Percentiles rank a stretch among this genome's conserved stretches.
Conservation (phyloP, 345 rosid genomes). For the Turnera subulata region DNA sequence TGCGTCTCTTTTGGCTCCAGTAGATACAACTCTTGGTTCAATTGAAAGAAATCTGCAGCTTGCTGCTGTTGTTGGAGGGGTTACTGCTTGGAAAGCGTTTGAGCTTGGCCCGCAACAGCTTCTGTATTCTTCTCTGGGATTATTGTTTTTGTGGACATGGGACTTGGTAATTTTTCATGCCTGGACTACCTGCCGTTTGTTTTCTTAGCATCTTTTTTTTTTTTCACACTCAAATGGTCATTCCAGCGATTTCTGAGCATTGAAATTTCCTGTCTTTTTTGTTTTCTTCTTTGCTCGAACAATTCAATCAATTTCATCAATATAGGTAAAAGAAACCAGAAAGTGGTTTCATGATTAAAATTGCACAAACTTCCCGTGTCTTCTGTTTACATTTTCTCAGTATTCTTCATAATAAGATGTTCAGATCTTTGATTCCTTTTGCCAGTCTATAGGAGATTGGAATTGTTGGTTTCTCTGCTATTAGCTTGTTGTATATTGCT, state of each 20-base stretch:
- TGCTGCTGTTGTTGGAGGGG: slow-evolving; percentile 53
- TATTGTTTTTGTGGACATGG: slow-evolving; percentile 69
- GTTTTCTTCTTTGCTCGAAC: no score
- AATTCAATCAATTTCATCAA: no score
- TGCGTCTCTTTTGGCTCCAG: slow-evolving; percentile 67
- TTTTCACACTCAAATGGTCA: neutral
- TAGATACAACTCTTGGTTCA: slow-evolving; percentile 72
- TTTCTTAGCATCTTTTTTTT: neutral
- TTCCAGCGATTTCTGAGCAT: no score
- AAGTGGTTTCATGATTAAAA: no score
- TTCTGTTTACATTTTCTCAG: neutral
- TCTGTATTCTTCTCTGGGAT: slow-evolving; percentile 55
- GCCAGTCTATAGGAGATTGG: no score
- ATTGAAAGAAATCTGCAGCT: slow-evolving; percentile 73
- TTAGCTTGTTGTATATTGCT: no score
- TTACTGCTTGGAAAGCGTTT: slow-evolving; percentile 59
- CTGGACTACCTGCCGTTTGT: no score
- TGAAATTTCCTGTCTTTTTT: neutral
- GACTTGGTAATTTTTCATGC: slow-evolving; percentile 45
- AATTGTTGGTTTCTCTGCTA: no score
- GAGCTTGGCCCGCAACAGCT: slow-evolving; percentile 55
- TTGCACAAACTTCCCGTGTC: neutral
- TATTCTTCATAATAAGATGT: no score
- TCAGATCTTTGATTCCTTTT: no score
- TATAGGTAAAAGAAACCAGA: no score